Evolutionary conservation across 768 basidiomycete genomes (phyloP).

Genomic region (Obba rivulosa): DNA sequence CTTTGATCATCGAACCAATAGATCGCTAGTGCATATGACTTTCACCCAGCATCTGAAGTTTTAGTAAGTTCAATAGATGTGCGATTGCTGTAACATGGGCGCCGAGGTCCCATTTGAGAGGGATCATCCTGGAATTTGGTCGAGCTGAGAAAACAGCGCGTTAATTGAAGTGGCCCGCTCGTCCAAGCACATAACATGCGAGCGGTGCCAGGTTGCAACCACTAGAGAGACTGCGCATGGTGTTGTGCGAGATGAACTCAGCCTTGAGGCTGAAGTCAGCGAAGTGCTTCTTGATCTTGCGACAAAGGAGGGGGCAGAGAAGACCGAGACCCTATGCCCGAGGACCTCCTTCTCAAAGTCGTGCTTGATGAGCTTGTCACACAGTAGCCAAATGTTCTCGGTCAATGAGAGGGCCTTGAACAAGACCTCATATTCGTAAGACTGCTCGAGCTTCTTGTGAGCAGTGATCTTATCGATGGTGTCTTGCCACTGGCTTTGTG

Average conservation of each 20-base stretch:
- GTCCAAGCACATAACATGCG: constrained; percentile 95
- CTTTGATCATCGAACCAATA: constrained; percentile 58
- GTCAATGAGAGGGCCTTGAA: constrained; percentile 62
- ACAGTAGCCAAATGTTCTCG: constrained; percentile 96
- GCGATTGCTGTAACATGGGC: too few relatives aligned
- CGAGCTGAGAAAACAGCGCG: too few relatives aligned
- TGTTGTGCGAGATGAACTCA: constrained; percentile 99
- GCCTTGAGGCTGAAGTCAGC: constrained; percentile 98
- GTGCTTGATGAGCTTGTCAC: constrained; percentile 96
- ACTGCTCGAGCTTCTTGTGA: constrained; percentile 58
- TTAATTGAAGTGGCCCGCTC: constrained; percentile 98
- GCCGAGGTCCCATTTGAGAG: too few relatives aligned
- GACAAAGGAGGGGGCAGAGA: constrained; percentile 92
- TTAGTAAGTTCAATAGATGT: too few relatives aligned
- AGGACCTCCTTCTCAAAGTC: constrained; percentile 99
- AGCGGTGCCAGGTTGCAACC: constrained; percentile 98
- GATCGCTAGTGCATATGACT: constrained; percentile 68
- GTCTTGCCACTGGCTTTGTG: constrained; percentile 11
- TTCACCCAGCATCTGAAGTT: constrained; percentile 70
- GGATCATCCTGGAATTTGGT: constrained; percentile 82
- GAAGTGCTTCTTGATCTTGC: constrained; percentile 99
- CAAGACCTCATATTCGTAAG: constrained; percentile 78
- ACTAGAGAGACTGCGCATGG: constrained; percentile 97
- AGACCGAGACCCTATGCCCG: constrained; percentile 94
- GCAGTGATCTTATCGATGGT: constrained; percentile 36